phyloP scores from a whole-genome alignment of 495 filamentous ascomycete species.

The Xylaria castorea region DNA sequence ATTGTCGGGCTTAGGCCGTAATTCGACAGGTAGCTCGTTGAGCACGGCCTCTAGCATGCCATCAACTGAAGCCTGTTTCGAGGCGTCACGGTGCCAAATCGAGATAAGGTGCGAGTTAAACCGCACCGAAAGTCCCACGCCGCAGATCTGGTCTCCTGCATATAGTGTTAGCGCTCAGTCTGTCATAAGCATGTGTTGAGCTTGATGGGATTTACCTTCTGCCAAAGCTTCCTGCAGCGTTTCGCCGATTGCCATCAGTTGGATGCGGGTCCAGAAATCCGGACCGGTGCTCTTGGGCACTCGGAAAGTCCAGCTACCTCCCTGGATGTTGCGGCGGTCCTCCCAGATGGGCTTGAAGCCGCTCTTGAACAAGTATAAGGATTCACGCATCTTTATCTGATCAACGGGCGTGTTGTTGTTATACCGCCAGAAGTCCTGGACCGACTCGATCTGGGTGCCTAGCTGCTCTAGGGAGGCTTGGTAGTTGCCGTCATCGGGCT shows the following conservation, averaged over 20 bases:
- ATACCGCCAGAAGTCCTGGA: slow-evolving; percentile 86
- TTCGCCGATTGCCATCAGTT: slow-evolving; percentile 85
- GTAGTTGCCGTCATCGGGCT: slow-evolving; percentile 56
- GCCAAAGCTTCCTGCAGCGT: slow-evolving; percentile 78
- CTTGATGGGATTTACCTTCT: slow-evolving; percentile 55
- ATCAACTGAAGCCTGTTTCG: slow-evolving; percentile 75
- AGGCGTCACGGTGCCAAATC: slow-evolving; percentile 85
- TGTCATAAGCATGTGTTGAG: not conserved
- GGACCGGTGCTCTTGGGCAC: slow-evolving; percentile 74
- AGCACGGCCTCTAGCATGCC: slow-evolving; percentile 71
- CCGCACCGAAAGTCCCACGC: slow-evolving; percentile 72
- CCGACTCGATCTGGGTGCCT: slow-evolving; percentile 71
- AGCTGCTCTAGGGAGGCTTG: slow-evolving; percentile 70
- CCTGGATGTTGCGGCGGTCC: slow-evolving; percentile 79
- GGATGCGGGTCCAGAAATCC: slow-evolving; percentile 80
- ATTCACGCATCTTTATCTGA: slow-evolving; percentile 78
- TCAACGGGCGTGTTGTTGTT: slow-evolving; percentile 86
- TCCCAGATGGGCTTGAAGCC: slow-evolving; percentile 90
- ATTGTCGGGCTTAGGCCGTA: slow-evolving; percentile 70
- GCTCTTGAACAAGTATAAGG: slow-evolving; percentile 86
- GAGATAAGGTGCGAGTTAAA: slow-evolving; percentile 81
- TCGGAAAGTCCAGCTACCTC: slow-evolving; percentile 87
- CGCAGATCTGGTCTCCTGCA: slow-evolving; percentile 80
- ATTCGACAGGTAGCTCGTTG: slow-evolving; percentile 68
- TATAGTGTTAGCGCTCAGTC: slow-evolving; percentile 6